Conservation (phyloP, 1,139 yeast genomes). For the Suhomyces guaymorum region DNA sequence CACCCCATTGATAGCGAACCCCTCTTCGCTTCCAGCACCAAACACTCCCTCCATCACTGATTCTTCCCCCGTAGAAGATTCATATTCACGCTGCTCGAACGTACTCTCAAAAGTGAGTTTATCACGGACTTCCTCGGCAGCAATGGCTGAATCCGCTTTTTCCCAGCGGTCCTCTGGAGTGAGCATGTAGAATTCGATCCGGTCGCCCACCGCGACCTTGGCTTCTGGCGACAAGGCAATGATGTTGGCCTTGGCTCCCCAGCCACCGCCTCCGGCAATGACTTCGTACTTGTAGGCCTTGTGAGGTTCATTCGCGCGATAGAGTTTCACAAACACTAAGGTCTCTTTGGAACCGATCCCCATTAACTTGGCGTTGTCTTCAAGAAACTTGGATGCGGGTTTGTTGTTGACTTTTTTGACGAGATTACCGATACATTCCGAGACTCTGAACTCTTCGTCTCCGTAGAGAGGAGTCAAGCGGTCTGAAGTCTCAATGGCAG, state of each 20-base stretch:
- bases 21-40: conserved; percentile 52
- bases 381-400: conserved; percentile 55
- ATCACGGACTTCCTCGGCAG: not conserved
- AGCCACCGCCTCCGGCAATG: conserved; percentile 66
- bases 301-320: conserved; percentile 18
- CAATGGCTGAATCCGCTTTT: conserved; percentile 2
- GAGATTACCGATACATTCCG: conserved; percentile 52
- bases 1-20: conserved; percentile 40
- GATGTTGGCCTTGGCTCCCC: conserved; percentile 64
- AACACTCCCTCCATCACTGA: conserved; percentile 25
- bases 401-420: conserved; percentile 48
- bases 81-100: conserved; percentile 25
- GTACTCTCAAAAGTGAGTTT: conserved; percentile 31
- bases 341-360: conserved; percentile 47
- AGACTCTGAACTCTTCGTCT: conserved; percentile 30
- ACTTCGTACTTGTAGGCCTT: conserved; percentile 41
- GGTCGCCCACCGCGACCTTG: conserved; percentile 42
- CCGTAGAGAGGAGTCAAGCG: conserved; percentile 38
- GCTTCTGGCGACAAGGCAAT: conserved; percentile 62
- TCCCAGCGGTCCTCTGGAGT: conserved; percentile 36
- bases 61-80: conserved; percentile 12
- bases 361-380: conserved; percentile 43
- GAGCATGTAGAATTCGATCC: conserved; percentile 49
- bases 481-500: conserved; percentile 20
- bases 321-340: conserved; percentile 46